These are phyloP conservation scores for Cinnamomum chago DNA, from an alignment of 164 flowering plant genomes.

Conservation along the genomic window DNA sequence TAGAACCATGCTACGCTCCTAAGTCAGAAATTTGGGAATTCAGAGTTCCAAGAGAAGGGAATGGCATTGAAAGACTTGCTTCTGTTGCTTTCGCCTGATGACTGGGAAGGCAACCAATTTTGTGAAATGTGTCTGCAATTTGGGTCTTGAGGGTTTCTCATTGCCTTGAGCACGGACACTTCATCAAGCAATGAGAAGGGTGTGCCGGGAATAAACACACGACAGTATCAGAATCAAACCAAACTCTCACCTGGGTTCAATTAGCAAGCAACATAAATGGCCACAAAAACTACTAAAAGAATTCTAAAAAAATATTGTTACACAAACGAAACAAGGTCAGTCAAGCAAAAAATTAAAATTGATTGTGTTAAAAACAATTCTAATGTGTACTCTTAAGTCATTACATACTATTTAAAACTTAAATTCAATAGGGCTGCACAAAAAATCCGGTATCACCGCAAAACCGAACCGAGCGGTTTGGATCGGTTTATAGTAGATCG, in stretches of 20 bases:
- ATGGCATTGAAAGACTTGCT: conserved; percentile 4
- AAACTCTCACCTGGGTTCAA: not conserved
- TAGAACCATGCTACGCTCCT: not conserved
- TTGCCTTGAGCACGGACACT: conserved; percentile 24
- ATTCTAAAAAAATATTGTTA: too few relatives aligned
- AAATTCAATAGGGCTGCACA: too few relatives aligned
- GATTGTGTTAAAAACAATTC: too few relatives aligned
- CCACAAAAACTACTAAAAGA: too few relatives aligned
- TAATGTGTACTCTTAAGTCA: not conserved
- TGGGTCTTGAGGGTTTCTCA: conserved; percentile 10
- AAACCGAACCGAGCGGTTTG: too few relatives aligned
- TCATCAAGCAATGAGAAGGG: conserved; percentile 35
- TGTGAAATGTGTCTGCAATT: not conserved
- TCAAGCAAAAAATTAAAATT: too few relatives aligned
- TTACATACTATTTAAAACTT: not conserved
- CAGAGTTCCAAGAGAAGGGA: conserved; percentile 11
- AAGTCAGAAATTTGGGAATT: not conserved
- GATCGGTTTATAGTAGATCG: too few relatives aligned
- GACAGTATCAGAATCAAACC: not conserved
- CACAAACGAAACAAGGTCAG: too few relatives aligned
- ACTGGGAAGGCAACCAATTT: not conserved
- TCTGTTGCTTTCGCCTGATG: not conserved
- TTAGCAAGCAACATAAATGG: not conserved
- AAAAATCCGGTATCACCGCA: too few relatives aligned
- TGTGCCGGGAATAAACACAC: conserved; percentile 20